Evolutionary conservation across 2,329 filamentous ascomycete genomes (phyloP).

Genomic region (Botryotinia convoluta): DNA sequence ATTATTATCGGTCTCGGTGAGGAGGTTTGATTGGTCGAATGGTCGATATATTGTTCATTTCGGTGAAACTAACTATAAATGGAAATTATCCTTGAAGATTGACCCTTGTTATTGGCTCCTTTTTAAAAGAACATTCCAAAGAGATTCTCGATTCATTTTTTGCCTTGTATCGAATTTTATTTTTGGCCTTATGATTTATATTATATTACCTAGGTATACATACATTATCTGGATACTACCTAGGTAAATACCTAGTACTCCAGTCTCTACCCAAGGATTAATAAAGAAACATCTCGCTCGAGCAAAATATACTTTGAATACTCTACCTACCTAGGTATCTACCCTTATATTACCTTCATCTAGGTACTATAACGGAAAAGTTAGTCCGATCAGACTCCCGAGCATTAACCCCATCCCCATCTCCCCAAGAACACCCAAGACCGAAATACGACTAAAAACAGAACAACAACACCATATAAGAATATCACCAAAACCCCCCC

Average conservation of each 20-base stretch:
- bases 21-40: not conserved
- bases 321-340: not conserved
- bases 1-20: not conserved
- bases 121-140: conserved; percentile 4
- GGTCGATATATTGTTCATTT: not conserved
- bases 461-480: conserved; percentile 15
- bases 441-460: conserved; percentile 2
- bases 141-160: not conserved
- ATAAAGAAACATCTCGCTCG: not conserved
- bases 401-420: not conserved
- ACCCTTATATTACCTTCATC: not conserved
- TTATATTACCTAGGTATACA: not conserved
- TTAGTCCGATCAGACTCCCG: not conserved
- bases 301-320: not conserved
- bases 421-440: not conserved
- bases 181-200: not conserved
- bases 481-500: not conserved
- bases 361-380: not conserved
- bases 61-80: not conserved
- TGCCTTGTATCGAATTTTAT: not conserved
- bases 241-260: not conserved
- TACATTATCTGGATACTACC: not conserved
- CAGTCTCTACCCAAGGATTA: not conserved
- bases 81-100: not conserved
- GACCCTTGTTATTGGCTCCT: not conserved